Conservation (phyloP, 352 stramenopile species). For the Phytophthora pistaciae region DNA sequence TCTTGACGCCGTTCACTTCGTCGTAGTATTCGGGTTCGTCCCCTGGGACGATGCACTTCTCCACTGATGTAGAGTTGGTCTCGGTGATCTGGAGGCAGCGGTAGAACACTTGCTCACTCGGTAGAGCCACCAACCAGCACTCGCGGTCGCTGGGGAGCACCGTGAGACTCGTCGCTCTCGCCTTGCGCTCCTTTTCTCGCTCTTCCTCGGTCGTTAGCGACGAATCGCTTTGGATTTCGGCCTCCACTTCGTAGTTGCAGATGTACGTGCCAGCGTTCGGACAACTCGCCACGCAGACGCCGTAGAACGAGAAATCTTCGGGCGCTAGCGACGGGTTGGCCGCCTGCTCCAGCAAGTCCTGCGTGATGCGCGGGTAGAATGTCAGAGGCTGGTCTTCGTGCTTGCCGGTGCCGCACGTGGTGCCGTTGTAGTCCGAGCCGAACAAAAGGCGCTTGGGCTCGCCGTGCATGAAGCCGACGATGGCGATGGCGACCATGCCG, state of each 20-base stretch:
- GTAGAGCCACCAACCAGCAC: constrained; percentile 78
- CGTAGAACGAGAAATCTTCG: constrained; percentile 69
- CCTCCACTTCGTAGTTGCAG: constrained; percentile 82
- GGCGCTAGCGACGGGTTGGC: constrained; percentile 53
- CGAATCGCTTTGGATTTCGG: constrained; percentile 48
- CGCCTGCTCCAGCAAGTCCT: constrained; percentile 75
- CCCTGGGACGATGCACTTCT: constrained; percentile 76
- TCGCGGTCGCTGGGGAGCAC: constrained; percentile 41
- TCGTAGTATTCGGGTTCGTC: constrained; percentile 80
- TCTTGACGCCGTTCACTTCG: constrained; percentile 50
- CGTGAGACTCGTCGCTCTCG: constrained; percentile 39
- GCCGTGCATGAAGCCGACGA: constrained; percentile 67
- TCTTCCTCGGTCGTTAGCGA: constrained; percentile 48
- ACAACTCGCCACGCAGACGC: constrained; percentile 70
- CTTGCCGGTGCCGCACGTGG: constrained; percentile 67
- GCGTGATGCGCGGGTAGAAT: constrained; percentile 82
- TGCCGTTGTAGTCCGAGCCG: constrained; percentile 79
- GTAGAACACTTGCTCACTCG: constrained; percentile 77
- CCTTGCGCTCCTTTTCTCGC: constrained; percentile 56
- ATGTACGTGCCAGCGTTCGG: constrained; percentile 62
- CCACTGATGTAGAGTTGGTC: constrained; percentile 63
- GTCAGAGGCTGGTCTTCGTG: constrained; percentile 44
- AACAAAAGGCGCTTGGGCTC: constrained; percentile 77
- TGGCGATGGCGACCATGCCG: constrained; percentile 70
- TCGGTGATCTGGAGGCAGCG: constrained; percentile 81